These are phyloP conservation scores for Decorospora gaudefroyi DNA, from an alignment of 2,329 filamentous ascomycete genomes.

Conservation along the genomic window DNA sequence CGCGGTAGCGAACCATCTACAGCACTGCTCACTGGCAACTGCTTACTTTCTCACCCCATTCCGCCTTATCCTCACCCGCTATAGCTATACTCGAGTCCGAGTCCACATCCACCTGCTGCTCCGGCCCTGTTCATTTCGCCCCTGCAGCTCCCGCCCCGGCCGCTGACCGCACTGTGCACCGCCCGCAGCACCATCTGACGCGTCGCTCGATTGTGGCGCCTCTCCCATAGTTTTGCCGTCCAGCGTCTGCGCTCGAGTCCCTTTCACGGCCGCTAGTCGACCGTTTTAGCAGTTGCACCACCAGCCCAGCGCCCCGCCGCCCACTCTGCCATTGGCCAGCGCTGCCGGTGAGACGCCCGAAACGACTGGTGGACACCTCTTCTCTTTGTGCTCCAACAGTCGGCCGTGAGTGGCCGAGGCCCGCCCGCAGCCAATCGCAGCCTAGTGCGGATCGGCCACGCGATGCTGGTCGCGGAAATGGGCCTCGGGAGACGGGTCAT, in stretches of 20 bases:
- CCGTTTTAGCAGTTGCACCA: constrained; percentile 45
- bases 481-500: constrained; percentile 33
- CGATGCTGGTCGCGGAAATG: constrained; percentile 31
- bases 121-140: constrained; percentile 31
- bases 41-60: constrained; percentile 10
- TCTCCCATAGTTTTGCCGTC: constrained; percentile 28
- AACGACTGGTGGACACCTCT: constrained; percentile 32
- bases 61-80: constrained; percentile 19
- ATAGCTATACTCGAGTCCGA: constrained; percentile 21
- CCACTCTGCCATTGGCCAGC: constrained; percentile 22
- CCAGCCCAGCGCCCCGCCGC: constrained; percentile 31
- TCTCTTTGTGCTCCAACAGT: constrained; percentile 26
- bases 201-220: constrained; percentile 28
- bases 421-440: constrained; percentile 23
- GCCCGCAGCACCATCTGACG: constrained; percentile 22
- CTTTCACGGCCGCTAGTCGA: constrained; percentile 36
- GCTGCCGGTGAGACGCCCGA: constrained; percentile 35
- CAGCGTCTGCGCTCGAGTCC: constrained; percentile 29
- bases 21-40: constrained; percentile 9
- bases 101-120: constrained; percentile 22
- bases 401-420: constrained; percentile 31
- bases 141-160: constrained; percentile 28
- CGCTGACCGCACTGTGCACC: constrained; percentile 22
- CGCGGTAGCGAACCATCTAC: too few relatives aligned
- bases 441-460: constrained; percentile 34